Percentiles rank a stretch among this genome's conserved stretches.
phyloP scores from a whole-genome alignment of 2,329 filamentous ascomycete species.

The Cercospora sp. region DNA sequence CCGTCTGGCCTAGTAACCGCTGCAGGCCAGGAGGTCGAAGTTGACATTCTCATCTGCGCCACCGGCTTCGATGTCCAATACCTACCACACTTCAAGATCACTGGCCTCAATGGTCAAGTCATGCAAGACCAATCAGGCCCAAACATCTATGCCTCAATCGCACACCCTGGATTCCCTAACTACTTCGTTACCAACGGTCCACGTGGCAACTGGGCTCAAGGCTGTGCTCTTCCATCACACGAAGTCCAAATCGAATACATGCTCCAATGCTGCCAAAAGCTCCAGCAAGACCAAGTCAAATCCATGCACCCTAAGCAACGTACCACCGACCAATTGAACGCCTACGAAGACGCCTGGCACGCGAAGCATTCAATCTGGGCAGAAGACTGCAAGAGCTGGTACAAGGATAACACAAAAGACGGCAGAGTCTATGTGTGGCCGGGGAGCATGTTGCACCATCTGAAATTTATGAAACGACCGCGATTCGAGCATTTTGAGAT shows the following conservation, averaged over 20 bases:
- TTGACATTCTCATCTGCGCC: conserved; percentile 34
- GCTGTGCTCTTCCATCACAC: conserved; percentile 24
- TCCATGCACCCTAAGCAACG: conserved; percentile 30
- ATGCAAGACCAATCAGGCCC: conserved; percentile 33
- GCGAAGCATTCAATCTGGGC: conserved; percentile 29
- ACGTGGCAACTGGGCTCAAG: conserved; percentile 26
- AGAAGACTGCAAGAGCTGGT: conserved; percentile 31
- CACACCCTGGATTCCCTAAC: conserved; percentile 36
- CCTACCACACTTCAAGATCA: conserved; percentile 38
- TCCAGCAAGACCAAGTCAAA: conserved; percentile 34
- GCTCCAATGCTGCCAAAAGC: conserved; percentile 31
- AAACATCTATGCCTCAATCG: conserved; percentile 35
- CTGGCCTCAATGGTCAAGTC: conserved; percentile 40
- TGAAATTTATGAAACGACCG: conserved; percentile 40
- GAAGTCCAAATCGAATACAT: conserved; percentile 28
- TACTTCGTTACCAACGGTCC: conserved; percentile 37
- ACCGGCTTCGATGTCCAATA: conserved; percentile 30
- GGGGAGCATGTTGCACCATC: conserved; percentile 30
- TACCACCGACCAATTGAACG: conserved; percentile 30
- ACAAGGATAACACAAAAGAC: conserved; percentile 35
- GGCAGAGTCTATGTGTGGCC: conserved; percentile 40
- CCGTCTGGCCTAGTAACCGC: conserved; percentile 29
- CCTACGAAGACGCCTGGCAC: conserved; percentile 32
- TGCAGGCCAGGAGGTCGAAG: conserved; percentile 25
- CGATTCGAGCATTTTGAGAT: conserved; percentile 53